A percentile compares a stretch with the other conserved stretches of the same genome.
Conservation (phyloP, 805 yeast species). For the Candida incommunis region DNA sequence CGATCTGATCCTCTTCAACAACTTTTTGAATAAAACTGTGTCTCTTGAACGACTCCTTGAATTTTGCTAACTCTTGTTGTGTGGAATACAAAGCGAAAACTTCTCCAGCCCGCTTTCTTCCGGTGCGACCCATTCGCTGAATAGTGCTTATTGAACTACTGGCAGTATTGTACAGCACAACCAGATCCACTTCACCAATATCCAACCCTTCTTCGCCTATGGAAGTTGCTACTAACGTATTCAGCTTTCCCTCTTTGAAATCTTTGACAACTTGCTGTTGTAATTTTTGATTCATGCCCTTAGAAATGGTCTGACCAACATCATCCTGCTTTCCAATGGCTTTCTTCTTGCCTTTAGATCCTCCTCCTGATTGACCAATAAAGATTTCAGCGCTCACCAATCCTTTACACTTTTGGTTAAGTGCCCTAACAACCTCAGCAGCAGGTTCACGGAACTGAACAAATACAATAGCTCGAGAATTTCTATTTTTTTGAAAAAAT, state of each 20-base stretch:
- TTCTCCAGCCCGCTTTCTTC: constrained; percentile 82
- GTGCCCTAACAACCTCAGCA: constrained; percentile 58
- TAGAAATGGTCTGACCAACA: constrained; percentile 42
- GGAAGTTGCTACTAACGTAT: constrained; percentile 85
- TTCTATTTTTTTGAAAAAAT: constrained; percentile 34
- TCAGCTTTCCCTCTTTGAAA: constrained; percentile 60
- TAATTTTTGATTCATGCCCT: constrained; percentile 82
- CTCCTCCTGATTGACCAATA: constrained; percentile 67
- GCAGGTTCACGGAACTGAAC: constrained; percentile 88
- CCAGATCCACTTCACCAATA: constrained; percentile 94
- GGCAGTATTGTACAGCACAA: constrained; percentile 85
- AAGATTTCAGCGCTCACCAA: constrained; percentile 63
- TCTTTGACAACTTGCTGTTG: constrained; percentile 67
- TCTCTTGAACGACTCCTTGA: constrained; percentile 72
- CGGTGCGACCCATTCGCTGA: constrained; percentile 97
- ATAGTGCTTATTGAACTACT: constrained; percentile 85
- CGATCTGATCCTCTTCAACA: constrained; percentile 24
- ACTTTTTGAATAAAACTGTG: constrained; percentile 65
- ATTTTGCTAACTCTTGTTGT: constrained; percentile 55
- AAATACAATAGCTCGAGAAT: constrained; percentile 66
- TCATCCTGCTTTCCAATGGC: constrained; percentile 10
- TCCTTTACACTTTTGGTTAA: constrained; percentile 21
- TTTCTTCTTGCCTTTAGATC: constrained; percentile 27
- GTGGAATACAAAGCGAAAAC: constrained; percentile 63
- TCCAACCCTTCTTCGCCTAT: constrained; percentile 98